Conservation (phyloP, 2,329 filamentous ascomycete genomes). For the Neonectria coccinea region DNA sequence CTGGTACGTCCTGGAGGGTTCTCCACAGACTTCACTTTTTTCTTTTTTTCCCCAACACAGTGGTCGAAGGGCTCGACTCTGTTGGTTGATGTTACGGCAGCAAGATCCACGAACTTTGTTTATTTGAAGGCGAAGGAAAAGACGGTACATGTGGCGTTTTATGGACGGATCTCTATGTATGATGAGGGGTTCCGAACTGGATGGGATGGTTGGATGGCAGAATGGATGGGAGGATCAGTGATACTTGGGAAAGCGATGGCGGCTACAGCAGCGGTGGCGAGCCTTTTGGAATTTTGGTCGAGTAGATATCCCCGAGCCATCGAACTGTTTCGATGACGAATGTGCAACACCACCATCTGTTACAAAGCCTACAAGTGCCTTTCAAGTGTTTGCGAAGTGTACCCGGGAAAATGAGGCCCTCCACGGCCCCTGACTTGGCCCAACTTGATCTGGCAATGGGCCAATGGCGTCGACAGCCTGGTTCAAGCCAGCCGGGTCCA, state of each 20-base stretch:
- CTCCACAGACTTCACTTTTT: constrained; percentile 24
- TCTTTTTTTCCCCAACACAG: constrained; percentile 34
- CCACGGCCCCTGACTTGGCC: constrained; percentile 20
- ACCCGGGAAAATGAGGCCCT: constrained; percentile 12
- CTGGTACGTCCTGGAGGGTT: constrained; percentile 23
- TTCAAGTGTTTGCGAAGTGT: neutral
- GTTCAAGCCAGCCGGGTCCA: neutral
- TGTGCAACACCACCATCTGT: constrained; percentile 28
- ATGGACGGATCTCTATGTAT: constrained; percentile 35
- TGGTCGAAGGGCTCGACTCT: constrained; percentile 44
- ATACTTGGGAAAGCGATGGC: constrained; percentile 30
- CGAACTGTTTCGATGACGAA: constrained; percentile 37
- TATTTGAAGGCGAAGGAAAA: constrained; percentile 42
- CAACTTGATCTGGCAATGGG: constrained; percentile 7
- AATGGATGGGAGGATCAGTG: constrained; percentile 13
- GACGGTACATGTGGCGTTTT: constrained; percentile 42
- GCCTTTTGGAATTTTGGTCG: constrained; percentile 31
- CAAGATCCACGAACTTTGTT: constrained; percentile 41
- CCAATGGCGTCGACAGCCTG: constrained; percentile 8
- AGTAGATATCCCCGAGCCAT: constrained; percentile 43
- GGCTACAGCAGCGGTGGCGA: constrained; percentile 31
- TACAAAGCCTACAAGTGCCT: neutral
- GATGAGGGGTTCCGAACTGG: constrained; percentile 12
- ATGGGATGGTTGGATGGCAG: constrained; percentile 15
- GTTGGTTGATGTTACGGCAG: constrained; percentile 42